These are phyloP conservation scores for Cladosporium sp. DNA, from an alignment of 2,329 filamentous ascomycete species.

Conservation along the genomic window DNA sequence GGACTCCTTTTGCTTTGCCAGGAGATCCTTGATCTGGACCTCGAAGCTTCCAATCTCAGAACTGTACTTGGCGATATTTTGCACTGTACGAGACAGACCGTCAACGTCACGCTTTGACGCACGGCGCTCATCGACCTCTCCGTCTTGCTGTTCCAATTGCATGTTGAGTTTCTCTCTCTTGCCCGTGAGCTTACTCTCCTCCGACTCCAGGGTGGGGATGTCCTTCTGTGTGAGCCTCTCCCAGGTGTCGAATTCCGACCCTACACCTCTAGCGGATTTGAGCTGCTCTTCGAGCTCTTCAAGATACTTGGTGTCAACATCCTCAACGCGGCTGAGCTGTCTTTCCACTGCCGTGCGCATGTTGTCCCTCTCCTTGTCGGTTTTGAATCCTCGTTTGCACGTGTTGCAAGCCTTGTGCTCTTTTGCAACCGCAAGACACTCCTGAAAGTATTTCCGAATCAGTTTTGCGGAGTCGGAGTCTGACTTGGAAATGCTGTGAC, in stretches of 20 bases:
- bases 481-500: constrained; percentile 51
- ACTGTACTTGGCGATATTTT: constrained; percentile 67
- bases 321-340: constrained; percentile 36
- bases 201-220: constrained; percentile 63
- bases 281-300: constrained; percentile 51
- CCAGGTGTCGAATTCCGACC: constrained; percentile 70
- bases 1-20: constrained; percentile 68
- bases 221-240: constrained; percentile 63
- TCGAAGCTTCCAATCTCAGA: constrained; percentile 69
- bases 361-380: constrained; percentile 56
- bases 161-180: constrained; percentile 36
- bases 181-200: constrained; percentile 51
- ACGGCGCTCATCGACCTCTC: constrained; percentile 56
- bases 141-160: constrained; percentile 61
- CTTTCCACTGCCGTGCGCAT: constrained; percentile 63
- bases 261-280: constrained; percentile 52
- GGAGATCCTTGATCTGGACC: constrained; percentile 68
- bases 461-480: constrained; percentile 60
- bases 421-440: constrained; percentile 62
- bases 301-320: constrained; percentile 51
- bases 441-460: constrained; percentile 58
- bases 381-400: constrained; percentile 66
- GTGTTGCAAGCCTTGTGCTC: constrained; percentile 70
- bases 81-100: constrained; percentile 69
- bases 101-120: constrained; percentile 71